Conservation (phyloP, 1,139 yeast species). For the Suhomyces taliae region DNA sequence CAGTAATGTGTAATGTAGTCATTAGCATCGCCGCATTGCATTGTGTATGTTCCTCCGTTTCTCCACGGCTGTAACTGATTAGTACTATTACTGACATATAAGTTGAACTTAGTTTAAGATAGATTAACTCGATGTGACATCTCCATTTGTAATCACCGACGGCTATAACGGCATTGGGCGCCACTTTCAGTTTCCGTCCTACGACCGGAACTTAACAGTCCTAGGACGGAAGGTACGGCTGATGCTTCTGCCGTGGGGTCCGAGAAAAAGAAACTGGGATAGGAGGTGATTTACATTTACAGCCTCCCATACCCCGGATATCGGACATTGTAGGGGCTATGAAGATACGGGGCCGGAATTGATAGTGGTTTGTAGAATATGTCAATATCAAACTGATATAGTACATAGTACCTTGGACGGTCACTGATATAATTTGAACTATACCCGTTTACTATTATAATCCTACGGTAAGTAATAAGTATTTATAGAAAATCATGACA, state of each 20-base stretch:
- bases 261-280: conserved; percentile 7
- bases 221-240: conserved; percentile 9
- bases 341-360: not conserved
- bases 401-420: not conserved
- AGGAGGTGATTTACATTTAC: conserved; percentile 1
- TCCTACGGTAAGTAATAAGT: too few species aligned
- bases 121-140: too few species aligned
- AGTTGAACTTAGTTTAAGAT: too few species aligned
- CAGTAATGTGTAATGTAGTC: too few species aligned
- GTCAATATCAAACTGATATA: not conserved
- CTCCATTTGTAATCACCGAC: not conserved
- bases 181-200: not conserved
- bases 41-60: too few species aligned
- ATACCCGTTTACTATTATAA: too few species aligned
- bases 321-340: not conserved
- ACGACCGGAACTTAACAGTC: not conserved
- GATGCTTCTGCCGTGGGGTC: conserved; percentile 13
- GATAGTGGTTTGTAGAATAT: not conserved
- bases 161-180: not conserved
- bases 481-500: too few species aligned
- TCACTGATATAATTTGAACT: too few species aligned
- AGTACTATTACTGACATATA: too few species aligned
- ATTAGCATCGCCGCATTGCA: too few species aligned
- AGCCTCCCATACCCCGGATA: conserved; percentile 1
- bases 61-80: too few species aligned